phyloP scores from a whole-genome alignment of 139 green algal species.

The Micractinium conductrix region DNA sequence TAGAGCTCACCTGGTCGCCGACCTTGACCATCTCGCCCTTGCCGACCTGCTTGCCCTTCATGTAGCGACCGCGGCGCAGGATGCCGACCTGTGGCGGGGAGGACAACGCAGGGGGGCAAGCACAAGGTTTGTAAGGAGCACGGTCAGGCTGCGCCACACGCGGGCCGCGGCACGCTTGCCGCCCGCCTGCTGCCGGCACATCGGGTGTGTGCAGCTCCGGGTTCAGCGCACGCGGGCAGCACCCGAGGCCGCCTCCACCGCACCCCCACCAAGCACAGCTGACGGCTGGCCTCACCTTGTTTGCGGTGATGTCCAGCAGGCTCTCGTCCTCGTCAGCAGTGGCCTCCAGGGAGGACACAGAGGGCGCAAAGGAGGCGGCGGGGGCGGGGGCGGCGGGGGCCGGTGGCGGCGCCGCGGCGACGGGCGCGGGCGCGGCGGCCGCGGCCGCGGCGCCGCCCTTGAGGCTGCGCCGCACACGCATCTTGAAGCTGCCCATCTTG shows the following conservation, averaged over 20 bases:
- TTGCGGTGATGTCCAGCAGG: slow-evolving; percentile 64
- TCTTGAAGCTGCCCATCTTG: slow-evolving; percentile 79
- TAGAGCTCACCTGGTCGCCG: slow-evolving; percentile 55
- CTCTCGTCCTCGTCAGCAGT: slow-evolving; percentile 56
- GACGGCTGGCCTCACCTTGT: slow-evolving; percentile 38
- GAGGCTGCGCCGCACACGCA: slow-evolving; percentile 75
- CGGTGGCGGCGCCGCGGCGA: slow-evolving; percentile 19
- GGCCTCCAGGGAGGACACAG: slow-evolving; percentile 43
- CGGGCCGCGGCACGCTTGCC: no score
- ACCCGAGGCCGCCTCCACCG: no score
- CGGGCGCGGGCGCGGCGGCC: slow-evolving; percentile 27
- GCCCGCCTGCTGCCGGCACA: no score
- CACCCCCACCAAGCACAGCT: no score
- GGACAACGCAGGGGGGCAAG: neutral
- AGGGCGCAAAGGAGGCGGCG: neutral
- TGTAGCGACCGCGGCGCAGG: slow-evolving; percentile 80
- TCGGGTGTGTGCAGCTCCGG: no score
- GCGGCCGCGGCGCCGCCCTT: slow-evolving; percentile 7
- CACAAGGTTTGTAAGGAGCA: no score
- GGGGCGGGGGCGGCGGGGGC: slow-evolving; percentile 22
- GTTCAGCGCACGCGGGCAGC: no score
- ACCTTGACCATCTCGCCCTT: slow-evolving; percentile 77
- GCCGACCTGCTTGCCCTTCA: slow-evolving; percentile 88
- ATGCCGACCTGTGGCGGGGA: slow-evolving; percentile 76
- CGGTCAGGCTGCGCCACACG: no score